Evolutionary conservation across 1,284 basidiomycete genomes (phyloP).

Genomic region (Bondarzewia mesenterica): DNA sequence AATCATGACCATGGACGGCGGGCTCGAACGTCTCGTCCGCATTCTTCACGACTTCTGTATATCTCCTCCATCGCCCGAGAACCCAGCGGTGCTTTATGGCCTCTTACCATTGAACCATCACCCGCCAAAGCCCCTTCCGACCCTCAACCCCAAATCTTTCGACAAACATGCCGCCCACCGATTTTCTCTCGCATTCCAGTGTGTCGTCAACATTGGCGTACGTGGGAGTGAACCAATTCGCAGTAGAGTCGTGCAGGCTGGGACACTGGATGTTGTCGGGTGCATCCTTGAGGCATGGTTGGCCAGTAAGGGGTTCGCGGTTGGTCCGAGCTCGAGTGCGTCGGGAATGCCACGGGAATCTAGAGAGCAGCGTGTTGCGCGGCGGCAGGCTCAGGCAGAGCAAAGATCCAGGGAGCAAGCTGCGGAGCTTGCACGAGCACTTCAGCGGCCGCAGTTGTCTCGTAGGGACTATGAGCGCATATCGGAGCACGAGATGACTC

Average conservation of each 20-base stretch:
- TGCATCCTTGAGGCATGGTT: constrained; percentile 94
- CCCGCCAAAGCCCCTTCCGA: constrained; percentile 43
- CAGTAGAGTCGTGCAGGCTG: constrained; percentile 91
- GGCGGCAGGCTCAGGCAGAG: constrained; percentile 45
- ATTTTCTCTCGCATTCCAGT: constrained; percentile 92
- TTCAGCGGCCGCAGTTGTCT: constrained; percentile 41
- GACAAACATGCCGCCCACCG: constrained; percentile 82
- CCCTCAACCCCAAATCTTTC: constrained; percentile 58
- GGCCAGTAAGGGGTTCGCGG: constrained; percentile 73
- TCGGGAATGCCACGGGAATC: constrained; percentile 59
- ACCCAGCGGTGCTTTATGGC: constrained; percentile 65
- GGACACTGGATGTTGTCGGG: constrained; percentile 90
- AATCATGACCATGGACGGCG: constrained; percentile 96
- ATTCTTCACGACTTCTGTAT: constrained; percentile 86
- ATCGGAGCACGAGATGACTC: too few relatives aligned
- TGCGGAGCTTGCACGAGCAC: constrained; percentile 44
- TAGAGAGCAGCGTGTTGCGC: constrained; percentile 58
- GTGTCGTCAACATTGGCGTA: constrained; percentile 96
- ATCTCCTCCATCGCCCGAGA: constrained; percentile 68
- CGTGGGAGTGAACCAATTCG: constrained; percentile 91
- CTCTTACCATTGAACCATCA: constrained; percentile 53
- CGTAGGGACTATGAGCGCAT: constrained; percentile 11
- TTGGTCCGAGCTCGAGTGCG: constrained; percentile 59
- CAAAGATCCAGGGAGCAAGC: constrained; percentile 52
- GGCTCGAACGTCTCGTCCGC: constrained; percentile 90